A percentile compares a stretch with the other conserved stretches of the same genome.
These are phyloP conservation scores for Xerophyta viscosa DNA, from an alignment of 106 monocot species.

Conservation along the genomic window DNA sequence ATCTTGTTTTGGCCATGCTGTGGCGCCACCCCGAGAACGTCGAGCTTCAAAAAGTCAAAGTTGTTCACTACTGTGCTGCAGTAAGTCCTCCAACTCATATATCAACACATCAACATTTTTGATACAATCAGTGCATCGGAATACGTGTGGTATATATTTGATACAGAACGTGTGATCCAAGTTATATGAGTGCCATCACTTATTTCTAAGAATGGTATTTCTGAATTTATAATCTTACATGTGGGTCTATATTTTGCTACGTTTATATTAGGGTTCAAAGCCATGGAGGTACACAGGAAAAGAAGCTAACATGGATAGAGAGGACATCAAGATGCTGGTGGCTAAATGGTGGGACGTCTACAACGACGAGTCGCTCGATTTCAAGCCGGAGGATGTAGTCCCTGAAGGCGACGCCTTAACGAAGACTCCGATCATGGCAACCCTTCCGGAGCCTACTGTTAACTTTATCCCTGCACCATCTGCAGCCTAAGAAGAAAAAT, in stretches of 20 bases:
- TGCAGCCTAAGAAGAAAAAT: slow-evolving; percentile 37
- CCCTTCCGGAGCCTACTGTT: slow-evolving; percentile 19
- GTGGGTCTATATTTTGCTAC: no score
- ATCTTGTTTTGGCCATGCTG: slow-evolving; percentile 64
- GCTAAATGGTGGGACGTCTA: slow-evolving; percentile 73
- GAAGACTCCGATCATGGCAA: slow-evolving; percentile 20
- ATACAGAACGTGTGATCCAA: no score
- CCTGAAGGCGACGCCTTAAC: neutral
- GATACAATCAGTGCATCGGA: no score
- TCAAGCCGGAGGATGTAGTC: slow-evolving; percentile 9
- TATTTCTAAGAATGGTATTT: no score
- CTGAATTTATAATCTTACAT: no score
- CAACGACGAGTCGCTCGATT: slow-evolving; percentile 42
- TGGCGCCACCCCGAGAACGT: slow-evolving; percentile 74
- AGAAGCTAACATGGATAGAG: slow-evolving; percentile 61
- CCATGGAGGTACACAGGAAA: slow-evolving; percentile 72
- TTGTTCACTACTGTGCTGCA: slow-evolving; percentile 74
- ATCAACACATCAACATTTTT: no score
- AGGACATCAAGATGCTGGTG: slow-evolving; percentile 68
- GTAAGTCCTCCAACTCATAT: slow-evolving; percentile 30
- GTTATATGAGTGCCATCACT: no score
- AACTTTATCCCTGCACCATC: slow-evolving; percentile 46
- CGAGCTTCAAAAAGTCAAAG: slow-evolving; percentile 49
- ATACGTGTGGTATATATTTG: no score
- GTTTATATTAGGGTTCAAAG: slow-evolving; percentile 73